A percentile compares a stretch with the other conserved stretches of the same genome.
Conservation (phyloP, 1,284 basidiomycete genomes). For the Wolfiporia cocos region DNA sequence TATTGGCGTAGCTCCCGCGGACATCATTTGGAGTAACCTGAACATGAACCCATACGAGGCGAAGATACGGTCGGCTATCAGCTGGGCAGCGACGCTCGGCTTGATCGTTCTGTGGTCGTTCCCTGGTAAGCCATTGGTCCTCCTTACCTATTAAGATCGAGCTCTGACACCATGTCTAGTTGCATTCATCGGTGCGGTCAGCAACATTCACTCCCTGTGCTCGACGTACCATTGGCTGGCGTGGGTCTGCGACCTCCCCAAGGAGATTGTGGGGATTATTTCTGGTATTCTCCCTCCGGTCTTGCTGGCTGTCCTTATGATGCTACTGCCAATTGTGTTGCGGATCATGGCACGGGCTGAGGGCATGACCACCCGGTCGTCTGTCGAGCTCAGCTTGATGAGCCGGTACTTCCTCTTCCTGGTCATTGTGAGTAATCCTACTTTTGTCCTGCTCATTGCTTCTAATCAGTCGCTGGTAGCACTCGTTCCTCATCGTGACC, state of each 20-base stretch:
- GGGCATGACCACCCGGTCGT: conserved; percentile 76
- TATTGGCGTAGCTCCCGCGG: conserved; percentile 74
- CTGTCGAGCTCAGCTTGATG: conserved; percentile 89
- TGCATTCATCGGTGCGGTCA: conserved; percentile 82
- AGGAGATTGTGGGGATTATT: conserved; percentile 74
- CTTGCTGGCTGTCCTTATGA: conserved; percentile 83
- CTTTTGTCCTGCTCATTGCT: not conserved
- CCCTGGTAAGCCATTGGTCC: conserved; percentile 49
- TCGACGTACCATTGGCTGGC: conserved; percentile 60
- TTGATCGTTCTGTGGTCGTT: conserved; percentile 72
- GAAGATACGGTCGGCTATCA: conserved; percentile 53
- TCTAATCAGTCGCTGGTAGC: conserved; percentile 33
- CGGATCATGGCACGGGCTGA: conserved; percentile 74
- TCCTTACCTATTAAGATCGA: too few relatives aligned
- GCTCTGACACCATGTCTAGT: conserved; percentile 41
- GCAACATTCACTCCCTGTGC: conserved; percentile 78
- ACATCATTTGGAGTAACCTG: conserved; percentile 90
- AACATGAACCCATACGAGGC: conserved; percentile 88
- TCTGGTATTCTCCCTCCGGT: conserved; percentile 87
- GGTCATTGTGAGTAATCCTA: conserved; percentile 64
- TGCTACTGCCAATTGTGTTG: conserved; percentile 85
- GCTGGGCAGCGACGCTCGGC: conserved; percentile 56
- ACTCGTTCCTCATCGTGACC: conserved; percentile 88
- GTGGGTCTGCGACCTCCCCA: conserved; percentile 77
- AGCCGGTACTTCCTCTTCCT: conserved; percentile 90